Percentiles rank a stretch among this genome's conserved stretches.
Conservation (phyloP, 164 flowering plant genomes). For the Liriodendron chinense region DNA sequence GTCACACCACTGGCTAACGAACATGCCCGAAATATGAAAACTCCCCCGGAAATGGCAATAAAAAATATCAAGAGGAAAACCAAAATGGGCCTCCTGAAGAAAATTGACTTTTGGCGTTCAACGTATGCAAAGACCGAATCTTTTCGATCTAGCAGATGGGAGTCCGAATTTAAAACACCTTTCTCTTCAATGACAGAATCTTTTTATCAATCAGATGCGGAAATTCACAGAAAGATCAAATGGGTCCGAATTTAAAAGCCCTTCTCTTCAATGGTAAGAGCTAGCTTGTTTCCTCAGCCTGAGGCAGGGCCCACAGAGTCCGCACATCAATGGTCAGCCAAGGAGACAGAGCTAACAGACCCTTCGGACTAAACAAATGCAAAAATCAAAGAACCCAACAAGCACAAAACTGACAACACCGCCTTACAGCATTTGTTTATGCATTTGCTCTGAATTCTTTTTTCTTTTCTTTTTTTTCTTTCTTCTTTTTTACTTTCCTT, state of each 20-base stretch:
- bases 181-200: slow-evolving; percentile 40
- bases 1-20: slow-evolving; percentile 8
- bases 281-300: slow-evolving; percentile 67
- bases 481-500: slow-evolving; percentile 9
- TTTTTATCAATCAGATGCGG: slow-evolving; percentile 40
- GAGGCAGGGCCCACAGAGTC: slow-evolving; percentile 71
- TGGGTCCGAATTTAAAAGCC: slow-evolving; percentile 9
- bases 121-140: slow-evolving; percentile 16
- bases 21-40: slow-evolving; percentile 11
- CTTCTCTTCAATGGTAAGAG: slow-evolving; percentile 37
- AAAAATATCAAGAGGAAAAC: slow-evolving; percentile 13
- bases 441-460: slow-evolving; percentile 25
- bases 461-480: slow-evolving; percentile 18
- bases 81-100: slow-evolving; percentile 29
- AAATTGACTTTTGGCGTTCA: slow-evolving; percentile 30
- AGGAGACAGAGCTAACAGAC: slow-evolving; percentile 73
- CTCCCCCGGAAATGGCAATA: slow-evolving; percentile 13
- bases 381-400: slow-evolving; percentile 42
- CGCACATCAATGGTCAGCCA: slow-evolving; percentile 56
- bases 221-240: slow-evolving; percentile 29
- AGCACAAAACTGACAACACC: slow-evolving; percentile 58
- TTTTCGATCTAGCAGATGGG: slow-evolving; percentile 5
- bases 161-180: neutral
- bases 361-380: slow-evolving; percentile 42
- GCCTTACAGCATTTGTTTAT: slow-evolving; percentile 28